Base-by-base conservation (phyloP, 2,329 filamentous ascomycete species). In the Myriosclerotinia duriaeana region DNA sequence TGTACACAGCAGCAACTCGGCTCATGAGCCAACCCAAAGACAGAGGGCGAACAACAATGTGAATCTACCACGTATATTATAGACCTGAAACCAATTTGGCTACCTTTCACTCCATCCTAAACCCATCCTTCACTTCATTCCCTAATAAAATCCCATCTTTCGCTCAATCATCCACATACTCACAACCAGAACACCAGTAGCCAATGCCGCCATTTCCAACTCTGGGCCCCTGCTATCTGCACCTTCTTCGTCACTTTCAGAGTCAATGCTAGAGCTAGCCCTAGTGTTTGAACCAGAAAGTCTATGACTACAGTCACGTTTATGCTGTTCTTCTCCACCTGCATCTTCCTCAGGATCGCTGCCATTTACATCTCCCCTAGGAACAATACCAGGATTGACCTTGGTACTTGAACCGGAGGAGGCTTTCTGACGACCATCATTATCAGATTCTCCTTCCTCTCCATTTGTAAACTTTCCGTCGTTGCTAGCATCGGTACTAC, bases 121-220 rank as follows among this genome's bases (percentile, higher is more conserved):
- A 1, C 26, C n/a, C 14, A 53, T 4, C 46, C 17, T 15, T 17
- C 6, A 34, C 30, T 5, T 34, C 30, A 34, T 34, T 4, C 30
- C 30, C 56, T 46, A 59, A 36, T 0, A 48, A 48, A 1, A 0
- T 1, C 7, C 20, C 0, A 34, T 48, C 12, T 11, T 59, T 11
- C 56, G 36, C 42, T 59, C 56, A 12, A 59, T 59, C 26, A 59
- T 48, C 56, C 56, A 59, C 20, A 59, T 7, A 11, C 42, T n/a
- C 12, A 4, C 17, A 36, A 34, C 4, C 56, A 59, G 3, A 17
- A 59, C 42, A 2, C 26, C 42, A 0, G 56, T 48, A 15, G 56
- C 56, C 30, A 59, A 6, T 3, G 56, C 56, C 30, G 56, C 56
- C 42, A 59, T 48, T 2, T 34, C 56, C 15, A 36, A 5, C 4